Percentiles rank a stretch among this genome's conserved stretches.
These are phyloP conservation scores for Colletotrichum spaethianum DNA, from an alignment of 2,329 filamentous ascomycete species.

Conservation along the genomic window DNA sequence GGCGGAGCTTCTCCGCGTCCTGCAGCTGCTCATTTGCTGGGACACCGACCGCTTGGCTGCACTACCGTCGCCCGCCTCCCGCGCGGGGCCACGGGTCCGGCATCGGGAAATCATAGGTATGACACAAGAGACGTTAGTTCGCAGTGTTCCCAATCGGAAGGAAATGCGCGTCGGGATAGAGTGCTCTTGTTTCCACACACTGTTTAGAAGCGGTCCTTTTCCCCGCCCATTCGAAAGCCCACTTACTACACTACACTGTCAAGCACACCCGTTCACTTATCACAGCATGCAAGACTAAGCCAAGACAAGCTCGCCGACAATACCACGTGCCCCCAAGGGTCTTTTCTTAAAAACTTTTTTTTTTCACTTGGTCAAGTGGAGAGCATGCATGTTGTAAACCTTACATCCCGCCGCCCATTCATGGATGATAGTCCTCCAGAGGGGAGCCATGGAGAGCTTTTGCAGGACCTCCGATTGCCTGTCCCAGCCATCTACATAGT, in stretches of 20 bases:
- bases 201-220: neutral
- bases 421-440: neutral
- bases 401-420: conserved; percentile 8
- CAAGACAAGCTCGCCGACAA: neutral
- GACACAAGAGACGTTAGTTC: neutral
- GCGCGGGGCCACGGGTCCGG: neutral
- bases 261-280: neutral
- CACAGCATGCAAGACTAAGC: conserved; percentile 7
- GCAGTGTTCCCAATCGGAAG: neutral
- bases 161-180: neutral
- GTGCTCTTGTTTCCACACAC: neutral
- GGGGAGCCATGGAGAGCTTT: neutral
- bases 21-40: neutral
- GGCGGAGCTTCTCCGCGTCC: conserved; percentile 13
- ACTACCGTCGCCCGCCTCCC: neutral
- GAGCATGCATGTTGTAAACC: conserved; percentile 9
- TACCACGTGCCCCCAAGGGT: neutral
- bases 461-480: neutral
- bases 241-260: neutral
- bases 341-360: neutral
- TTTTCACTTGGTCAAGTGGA: neutral
- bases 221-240: neutral
- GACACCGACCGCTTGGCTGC: neutral
- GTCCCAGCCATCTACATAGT: neutral
- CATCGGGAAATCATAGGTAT: neutral